Evolutionary conservation across 2,329 filamentous ascomycete species (phyloP), one percentile per base, ranked within the genome.

Genomic region (Sporothrix luriei): DNA sequence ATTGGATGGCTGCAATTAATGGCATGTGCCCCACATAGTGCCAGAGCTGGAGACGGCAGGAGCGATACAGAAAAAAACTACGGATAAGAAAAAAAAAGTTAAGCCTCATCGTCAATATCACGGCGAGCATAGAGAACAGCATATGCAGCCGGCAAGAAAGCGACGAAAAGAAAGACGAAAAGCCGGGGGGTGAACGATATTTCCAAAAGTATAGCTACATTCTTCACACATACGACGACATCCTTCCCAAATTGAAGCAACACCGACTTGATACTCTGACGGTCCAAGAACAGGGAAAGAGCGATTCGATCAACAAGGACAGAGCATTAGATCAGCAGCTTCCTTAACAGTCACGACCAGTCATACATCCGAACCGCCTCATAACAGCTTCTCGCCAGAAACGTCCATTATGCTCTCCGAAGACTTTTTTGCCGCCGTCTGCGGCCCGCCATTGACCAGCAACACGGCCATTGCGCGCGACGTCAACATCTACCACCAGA

Each of bases 401-500:
- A 13, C 62, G 4, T 38, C 19, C 38, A 5, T n/a, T 26, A 89
- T 89, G 87, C 76, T 88, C 67, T 83, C 85, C 29, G 87, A 90
- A 76, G 82, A 84, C 71, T 87, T 89, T 76, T 82, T 89, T 72
- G 85, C 86, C 46, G 82, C 87, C 67, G 82, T 88, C 72, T 83
- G 82, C 69, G 87, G 87, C 33, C 83, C 85, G 62, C 86, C 84
- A 3, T 78, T 88, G 70, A 80, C 85, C 72, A 84, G 87, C 75
- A 68, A 68, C 66, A 38, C 66, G 1, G 84, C 87, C 73, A 82
- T 89, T 68, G 83, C 86, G 70, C 89, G 94, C 80, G 93, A 97
- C 80, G 90, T 93, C 65, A 93, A 92, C 75, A 93, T 98, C 77
- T 95, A 96, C 80, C 80, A 91, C 69, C 91, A 97, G 79, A 89